These are phyloP conservation scores for Daldinia loculata DNA, from an alignment of 495 filamentous ascomycete species.

Conservation along the genomic window DNA sequence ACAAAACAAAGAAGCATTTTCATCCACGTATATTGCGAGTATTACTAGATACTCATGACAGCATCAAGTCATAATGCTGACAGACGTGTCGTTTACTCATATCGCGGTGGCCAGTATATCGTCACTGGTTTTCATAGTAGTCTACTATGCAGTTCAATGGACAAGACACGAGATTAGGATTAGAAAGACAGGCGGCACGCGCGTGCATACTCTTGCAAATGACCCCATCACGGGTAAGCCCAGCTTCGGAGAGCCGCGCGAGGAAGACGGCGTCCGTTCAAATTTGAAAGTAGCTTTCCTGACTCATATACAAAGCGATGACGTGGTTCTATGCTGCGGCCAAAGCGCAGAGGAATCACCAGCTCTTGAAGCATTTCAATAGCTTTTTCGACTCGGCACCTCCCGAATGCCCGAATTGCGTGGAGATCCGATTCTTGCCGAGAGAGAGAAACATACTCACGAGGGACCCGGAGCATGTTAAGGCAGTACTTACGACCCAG, in stretches of 20 bases:
- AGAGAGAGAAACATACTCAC: constrained; percentile 58
- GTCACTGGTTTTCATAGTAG: constrained; percentile 13
- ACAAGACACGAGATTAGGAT: constrained; percentile 32
- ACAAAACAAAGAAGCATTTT: not conserved
- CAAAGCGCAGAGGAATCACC: constrained; percentile 46
- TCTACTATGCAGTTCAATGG: constrained; percentile 27
- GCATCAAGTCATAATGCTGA: constrained; percentile 14
- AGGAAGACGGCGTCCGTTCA: not conserved
- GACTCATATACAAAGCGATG: constrained; percentile 25
- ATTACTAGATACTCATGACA: not conserved
- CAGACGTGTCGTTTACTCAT: constrained; percentile 21
- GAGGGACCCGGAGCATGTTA: constrained; percentile 65
- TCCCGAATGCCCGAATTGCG: constrained; percentile 50
- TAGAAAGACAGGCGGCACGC: constrained; percentile 35
- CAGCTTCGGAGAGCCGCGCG: not conserved
- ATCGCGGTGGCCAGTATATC: constrained; percentile 6
- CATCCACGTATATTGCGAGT: not conserved
- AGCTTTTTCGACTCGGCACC: constrained; percentile 44
- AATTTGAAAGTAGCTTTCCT: constrained; percentile 7
- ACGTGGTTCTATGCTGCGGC: constrained; percentile 15
- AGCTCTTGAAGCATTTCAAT: constrained; percentile 46
- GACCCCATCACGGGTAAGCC: constrained; percentile 37
- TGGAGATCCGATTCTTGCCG: constrained; percentile 48
- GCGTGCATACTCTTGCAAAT: constrained; percentile 25
- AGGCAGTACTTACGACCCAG: constrained; percentile 63